A percentile compares a stretch with the other conserved stretches of the same genome.
These are phyloP conservation scores for Chalaropsis thielavioides DNA, from an alignment of 2,329 filamentous ascomycete species.

Conservation along the genomic window DNA sequence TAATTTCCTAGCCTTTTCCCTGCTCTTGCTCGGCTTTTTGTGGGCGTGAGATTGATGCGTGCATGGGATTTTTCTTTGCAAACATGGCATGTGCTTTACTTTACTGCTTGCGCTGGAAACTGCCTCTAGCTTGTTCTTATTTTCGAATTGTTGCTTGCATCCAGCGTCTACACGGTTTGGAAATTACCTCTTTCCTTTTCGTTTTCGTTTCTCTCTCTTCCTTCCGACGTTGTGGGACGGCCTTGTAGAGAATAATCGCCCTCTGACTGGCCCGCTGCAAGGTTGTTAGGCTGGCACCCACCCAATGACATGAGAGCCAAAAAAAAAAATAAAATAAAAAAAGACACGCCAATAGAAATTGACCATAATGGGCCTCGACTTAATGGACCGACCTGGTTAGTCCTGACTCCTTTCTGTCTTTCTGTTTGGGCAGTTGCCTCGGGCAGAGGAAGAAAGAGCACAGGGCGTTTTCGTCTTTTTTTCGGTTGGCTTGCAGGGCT, in stretches of 20 bases:
- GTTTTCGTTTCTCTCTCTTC: background rate
- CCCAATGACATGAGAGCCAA: too few relatives aligned
- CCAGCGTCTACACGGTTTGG: too few relatives aligned
- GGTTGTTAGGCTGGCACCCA: background rate
- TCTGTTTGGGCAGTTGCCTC: background rate
- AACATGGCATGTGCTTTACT: too few relatives aligned
- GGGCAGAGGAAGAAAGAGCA: background rate
- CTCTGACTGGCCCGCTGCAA: background rate
- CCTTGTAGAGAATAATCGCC: background rate
- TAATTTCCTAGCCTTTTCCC: background rate
- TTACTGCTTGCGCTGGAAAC: too few relatives aligned
- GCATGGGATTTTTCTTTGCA: background rate
- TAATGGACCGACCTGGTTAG: background rate
- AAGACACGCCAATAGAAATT: too few relatives aligned
- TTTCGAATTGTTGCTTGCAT: too few relatives aligned
- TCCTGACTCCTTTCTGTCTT: background rate
- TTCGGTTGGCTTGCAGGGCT: too few relatives aligned
- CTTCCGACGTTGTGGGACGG: too few relatives aligned
- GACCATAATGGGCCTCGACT: too few relatives aligned
- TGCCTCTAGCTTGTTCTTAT: too few relatives aligned
- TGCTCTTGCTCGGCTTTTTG: background rate
- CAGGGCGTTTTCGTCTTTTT: too few relatives aligned
- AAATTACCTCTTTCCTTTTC: background rate
- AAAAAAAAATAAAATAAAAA: background rate
- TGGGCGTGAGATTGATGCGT: background rate